A percentile compares a stretch with the other conserved stretches of the same genome.
phyloP scores from a whole-genome alignment of 371 early-diverging fungal species.

The Blastocladiella emersonii region DNA sequence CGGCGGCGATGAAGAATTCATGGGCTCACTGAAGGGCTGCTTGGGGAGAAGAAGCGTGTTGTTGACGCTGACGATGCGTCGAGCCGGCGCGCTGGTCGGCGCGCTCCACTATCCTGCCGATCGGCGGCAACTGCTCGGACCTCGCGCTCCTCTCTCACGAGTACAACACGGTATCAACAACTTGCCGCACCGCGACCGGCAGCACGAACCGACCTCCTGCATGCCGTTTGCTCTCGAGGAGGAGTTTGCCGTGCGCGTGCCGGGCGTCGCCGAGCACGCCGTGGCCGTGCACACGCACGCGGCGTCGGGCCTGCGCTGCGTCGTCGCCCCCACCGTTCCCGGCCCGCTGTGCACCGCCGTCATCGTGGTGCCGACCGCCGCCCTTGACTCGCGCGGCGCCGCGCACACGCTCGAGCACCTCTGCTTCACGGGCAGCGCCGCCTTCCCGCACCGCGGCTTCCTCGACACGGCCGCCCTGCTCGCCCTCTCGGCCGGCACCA shows the following conservation, averaged over 20 bases:
- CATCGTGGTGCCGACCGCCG: constrained; percentile 54
- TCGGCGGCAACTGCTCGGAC: too few species aligned
- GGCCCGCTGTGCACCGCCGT: constrained; percentile 36
- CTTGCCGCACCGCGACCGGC: too few species aligned
- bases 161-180: too few species aligned
- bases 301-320: constrained; percentile 18
- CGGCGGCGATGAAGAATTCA: too few species aligned
- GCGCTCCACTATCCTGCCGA: too few species aligned
- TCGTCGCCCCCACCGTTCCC: constrained; percentile 31
- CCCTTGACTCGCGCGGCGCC: constrained; percentile 43
- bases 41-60: too few species aligned
- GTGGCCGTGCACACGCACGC: neutral
- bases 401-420: constrained; percentile 70
- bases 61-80: too few species aligned
- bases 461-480: constrained; percentile 54
- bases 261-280: neutral
- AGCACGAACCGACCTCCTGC: too few species aligned
- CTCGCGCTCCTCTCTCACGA: too few species aligned
- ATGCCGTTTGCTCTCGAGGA: neutral
- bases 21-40: too few species aligned
- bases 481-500: constrained; percentile 55
- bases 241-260: neutral
- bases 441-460: constrained; percentile 48
- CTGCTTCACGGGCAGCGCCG: constrained; percentile 54
- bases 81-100: too few species aligned